phyloP scores from a whole-genome alignment of 2,329 filamentous ascomycete genomes.

The Ceratocystis huliohia region DNA sequence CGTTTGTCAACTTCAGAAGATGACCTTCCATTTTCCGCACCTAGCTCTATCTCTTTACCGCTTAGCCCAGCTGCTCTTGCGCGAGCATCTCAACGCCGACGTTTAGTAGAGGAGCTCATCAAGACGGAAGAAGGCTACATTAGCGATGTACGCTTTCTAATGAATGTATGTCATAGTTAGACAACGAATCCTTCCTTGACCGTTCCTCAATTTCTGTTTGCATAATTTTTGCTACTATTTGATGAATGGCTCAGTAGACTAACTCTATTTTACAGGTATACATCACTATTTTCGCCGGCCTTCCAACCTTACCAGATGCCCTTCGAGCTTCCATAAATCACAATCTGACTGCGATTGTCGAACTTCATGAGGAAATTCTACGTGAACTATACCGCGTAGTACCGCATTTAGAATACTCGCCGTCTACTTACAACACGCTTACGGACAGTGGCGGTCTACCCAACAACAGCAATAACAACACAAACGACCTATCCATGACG shows the following conservation, averaged over 20 bases:
- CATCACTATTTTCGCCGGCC: slow-evolving; percentile 59
- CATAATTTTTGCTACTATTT: neutral
- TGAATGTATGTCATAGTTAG: slow-evolving; percentile 49
- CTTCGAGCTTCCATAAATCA: slow-evolving; percentile 62
- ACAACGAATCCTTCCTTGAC: neutral
- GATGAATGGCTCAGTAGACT: neutral
- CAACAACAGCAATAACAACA: neutral
- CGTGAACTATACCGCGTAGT: slow-evolving; percentile 58
- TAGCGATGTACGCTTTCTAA: slow-evolving; percentile 71
- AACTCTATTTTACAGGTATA: slow-evolving; percentile 45
- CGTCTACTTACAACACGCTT: neutral
- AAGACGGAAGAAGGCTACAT: slow-evolving; percentile 81
- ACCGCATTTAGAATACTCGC: slow-evolving; percentile 50
- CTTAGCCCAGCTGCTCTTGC: slow-evolving; percentile 55
- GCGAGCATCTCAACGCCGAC: slow-evolving; percentile 61
- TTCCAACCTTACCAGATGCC: slow-evolving; percentile 50
- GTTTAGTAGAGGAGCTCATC: slow-evolving; percentile 74
- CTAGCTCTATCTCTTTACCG: slow-evolving; percentile 27
- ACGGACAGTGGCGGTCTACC: neutral
- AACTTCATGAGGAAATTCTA: slow-evolving; percentile 72
- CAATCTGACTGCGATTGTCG: slow-evolving; percentile 67
- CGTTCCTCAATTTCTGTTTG: neutral
- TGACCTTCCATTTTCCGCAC: slow-evolving; percentile 31
- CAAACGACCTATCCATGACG: neutral
- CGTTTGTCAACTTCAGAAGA: slow-evolving; percentile 50